Evolutionary conservation across 1,284 basidiomycete genomes (phyloP), one percentile per base, ranked within the genome.

Genomic region (Irpex sp.): DNA sequence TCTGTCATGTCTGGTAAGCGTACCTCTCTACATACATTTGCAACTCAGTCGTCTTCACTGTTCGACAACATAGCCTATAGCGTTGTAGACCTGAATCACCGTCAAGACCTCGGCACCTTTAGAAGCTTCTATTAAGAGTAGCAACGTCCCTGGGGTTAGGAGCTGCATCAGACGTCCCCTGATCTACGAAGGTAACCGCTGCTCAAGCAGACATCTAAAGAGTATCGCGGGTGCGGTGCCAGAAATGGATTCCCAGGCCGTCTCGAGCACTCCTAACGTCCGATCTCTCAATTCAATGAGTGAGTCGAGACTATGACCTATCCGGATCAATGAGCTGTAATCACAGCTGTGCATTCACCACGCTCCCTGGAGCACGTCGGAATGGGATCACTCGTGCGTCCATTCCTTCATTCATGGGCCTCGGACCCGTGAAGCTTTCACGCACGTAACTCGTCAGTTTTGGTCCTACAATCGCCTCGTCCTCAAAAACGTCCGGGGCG

Each of bases 281-380:
- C 66, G 66, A 67, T 67, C 65, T n/a, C 40, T 11, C 36, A 59
- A 62, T 51, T 63, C 61, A 65, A 65, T 65, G 62, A 56, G 47
- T 26, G 49, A 44, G 40, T 37, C 47, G 40, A 36, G 48, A 52
- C 59, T n/a, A 63, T 51, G 37, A 59, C 62, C 65, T 44, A 40
- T n/a, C 66, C 67, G 67, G 67, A 68, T 68, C 67, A 68, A 60
- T 65, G 48, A 21, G n/a, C 62, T 21, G 64, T 63, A 65, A 68
- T 68, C 65, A 68, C 63, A 65, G 62, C 38, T 48, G 17, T 36
- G 54, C n/a, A 15, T 40, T 44, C 31, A 13, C 37, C 49, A 57
- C 58, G 36, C 47, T 26, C 40, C 49, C 38, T 54, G 49, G 38
- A 51, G 19, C 38, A 51, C 57, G 47, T 57, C 48, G 49, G 40